Evolutionary conservation across 805 yeast genomes (phyloP), one percentile per base, ranked within the genome.

Genomic region (Metschnikowia lunata): DNA sequence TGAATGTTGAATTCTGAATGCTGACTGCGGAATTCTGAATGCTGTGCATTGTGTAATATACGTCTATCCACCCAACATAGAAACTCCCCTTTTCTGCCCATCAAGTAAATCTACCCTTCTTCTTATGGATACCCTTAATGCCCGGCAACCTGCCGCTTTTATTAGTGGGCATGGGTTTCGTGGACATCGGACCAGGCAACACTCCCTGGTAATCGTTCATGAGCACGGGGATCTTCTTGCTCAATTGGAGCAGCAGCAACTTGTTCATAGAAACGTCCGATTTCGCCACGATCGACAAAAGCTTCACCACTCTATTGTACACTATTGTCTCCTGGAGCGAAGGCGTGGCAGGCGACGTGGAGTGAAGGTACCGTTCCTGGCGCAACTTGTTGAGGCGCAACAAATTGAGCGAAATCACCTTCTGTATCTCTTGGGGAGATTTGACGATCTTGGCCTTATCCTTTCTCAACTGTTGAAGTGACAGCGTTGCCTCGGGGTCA

Each of bases 131-230:
- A 7, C 71, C 71, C 43, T 70, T 62, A 23, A 69, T 63, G 37
- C 65, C 67, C 13, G 72, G 67, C 47, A 69, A 59, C 45, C 74
- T 62, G 31, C 62, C 45, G 11, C 62, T 48, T 37, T 58, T 59
- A 2, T 30, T 34, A 6, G 48, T 28, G 4, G 47, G 26, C 14
- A 38, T 57, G 2, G 48, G 47, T 39, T 59, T 56, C 11, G 56
- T 43, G 29, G 66, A 49, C 34, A 72, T 53, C 3, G 72, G 60
- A 1, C 86, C 85, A 1, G 97, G 97, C 57, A 90, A 72, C 1
- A 84, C 75, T 37, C 97, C 97, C 31, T 77, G 67, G 57, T 87
- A 89, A 51, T 83, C 87, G 23, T 82, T 77, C 58, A 80, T 80
- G 45, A 85, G 72, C 0, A 85, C 82, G 0, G 96, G 95, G 37